Evolutionary conservation across 2,329 filamentous ascomycete genomes (phyloP).

Genomic region (Hypoxylon sp.): DNA sequence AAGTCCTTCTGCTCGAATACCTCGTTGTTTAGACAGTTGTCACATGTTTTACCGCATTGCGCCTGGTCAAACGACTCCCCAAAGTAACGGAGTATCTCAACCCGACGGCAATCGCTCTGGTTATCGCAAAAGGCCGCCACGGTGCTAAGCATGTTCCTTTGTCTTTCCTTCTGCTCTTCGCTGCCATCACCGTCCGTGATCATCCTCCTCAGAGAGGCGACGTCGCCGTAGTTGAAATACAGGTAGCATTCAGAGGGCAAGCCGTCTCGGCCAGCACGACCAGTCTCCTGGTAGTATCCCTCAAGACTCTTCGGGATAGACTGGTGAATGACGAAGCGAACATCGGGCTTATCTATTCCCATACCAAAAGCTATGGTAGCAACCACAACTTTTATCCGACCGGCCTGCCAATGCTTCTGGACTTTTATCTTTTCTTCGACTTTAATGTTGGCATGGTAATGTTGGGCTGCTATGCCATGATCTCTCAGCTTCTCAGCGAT

Average conservation of each 20-base stretch:
- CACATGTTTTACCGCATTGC: conserved; percentile 82
- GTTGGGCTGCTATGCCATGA: conserved; percentile 78
- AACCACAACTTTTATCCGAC: conserved; percentile 88
- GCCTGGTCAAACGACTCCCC: conserved; percentile 83
- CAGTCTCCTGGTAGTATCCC: conserved; percentile 98
- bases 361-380: conserved; percentile 99
- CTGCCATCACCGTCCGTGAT: conserved; percentile 86
- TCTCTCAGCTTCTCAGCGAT: conserved; percentile 78
- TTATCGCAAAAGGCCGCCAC: conserved; percentile 94
- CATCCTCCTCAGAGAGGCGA: conserved; percentile 80
- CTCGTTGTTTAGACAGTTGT: conserved; percentile 86
- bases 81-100: conserved; percentile 94
- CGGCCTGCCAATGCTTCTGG: conserved; percentile 87
- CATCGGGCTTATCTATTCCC: conserved; percentile 99
- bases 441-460: conserved; percentile 89
- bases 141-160: conserved; percentile 85
- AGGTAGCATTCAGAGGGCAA: conserved; percentile 90
- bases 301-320: conserved; percentile 94
- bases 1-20: conserved; percentile 83
- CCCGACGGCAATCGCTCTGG: conserved; percentile 85
- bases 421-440: conserved; percentile 76
- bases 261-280: conserved; percentile 92
- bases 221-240: conserved; percentile 87
- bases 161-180: conserved; percentile 84
- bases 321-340: conserved; percentile 96